Conservation (phyloP, 2,329 filamentous ascomycete genomes). For the Aspergillus nomiae region DNA sequence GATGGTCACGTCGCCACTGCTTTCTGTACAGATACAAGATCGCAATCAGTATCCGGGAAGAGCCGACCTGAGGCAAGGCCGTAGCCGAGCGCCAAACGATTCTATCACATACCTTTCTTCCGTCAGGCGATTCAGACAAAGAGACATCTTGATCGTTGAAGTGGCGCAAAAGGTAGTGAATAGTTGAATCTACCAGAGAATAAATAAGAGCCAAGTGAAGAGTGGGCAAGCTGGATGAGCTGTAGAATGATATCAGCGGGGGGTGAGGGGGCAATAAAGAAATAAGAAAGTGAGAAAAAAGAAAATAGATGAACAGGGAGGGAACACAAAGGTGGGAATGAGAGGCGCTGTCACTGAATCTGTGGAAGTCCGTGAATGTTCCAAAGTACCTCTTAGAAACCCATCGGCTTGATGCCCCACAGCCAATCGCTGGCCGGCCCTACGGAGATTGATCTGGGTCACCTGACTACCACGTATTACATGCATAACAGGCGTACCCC, state of each 20-base stretch:
- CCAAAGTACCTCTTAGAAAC: conserved; percentile 1
- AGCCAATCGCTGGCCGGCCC: conserved; percentile 19
- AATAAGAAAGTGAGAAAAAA: not conserved
- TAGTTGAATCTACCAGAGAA: not conserved
- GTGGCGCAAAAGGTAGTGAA: not conserved
- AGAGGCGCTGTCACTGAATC: not conserved
- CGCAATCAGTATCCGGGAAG: conserved; percentile 13
- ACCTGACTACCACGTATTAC: conserved; percentile 11
- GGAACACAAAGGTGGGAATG: conserved; percentile 3
- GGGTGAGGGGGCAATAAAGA: not conserved
- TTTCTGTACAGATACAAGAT: conserved; percentile 61
- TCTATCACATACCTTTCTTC: conserved; percentile 72
- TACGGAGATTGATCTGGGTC: conserved; percentile 6
- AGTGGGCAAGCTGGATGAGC: not conserved
- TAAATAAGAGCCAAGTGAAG: not conserved
- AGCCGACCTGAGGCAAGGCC: not conserved
- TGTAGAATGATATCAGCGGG: not conserved
- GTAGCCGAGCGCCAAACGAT: not conserved
- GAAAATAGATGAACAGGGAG: conserved; percentile 3
- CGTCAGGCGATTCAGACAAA: conserved; percentile 83
- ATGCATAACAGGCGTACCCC: not conserved
- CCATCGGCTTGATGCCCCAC: conserved; percentile 17
- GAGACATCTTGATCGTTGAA: conserved; percentile 64
- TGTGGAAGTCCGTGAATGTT: conserved; percentile 9
- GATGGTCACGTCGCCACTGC: conserved; percentile 95